These are phyloP conservation scores for Xylaria sp. DNA, from an alignment of 2,329 filamentous ascomycete species.

Conservation along the genomic window DNA sequence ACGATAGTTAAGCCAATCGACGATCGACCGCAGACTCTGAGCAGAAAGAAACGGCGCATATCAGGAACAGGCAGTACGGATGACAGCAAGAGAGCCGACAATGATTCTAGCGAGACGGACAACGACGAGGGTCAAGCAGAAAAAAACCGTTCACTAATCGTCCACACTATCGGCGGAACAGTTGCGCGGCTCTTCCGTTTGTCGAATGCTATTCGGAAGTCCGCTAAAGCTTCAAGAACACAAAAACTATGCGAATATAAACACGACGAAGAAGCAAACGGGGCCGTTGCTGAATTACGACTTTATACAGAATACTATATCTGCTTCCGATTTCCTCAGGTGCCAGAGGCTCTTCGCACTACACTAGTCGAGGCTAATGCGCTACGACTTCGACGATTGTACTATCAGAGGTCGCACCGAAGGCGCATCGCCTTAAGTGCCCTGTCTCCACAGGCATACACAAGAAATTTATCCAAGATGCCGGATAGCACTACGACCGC, in stretches of 20 bases:
- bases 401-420: conserved; percentile 27
- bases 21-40: conserved; percentile 1
- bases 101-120: conserved; percentile 21
- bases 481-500: background rate
- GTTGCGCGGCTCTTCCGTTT: conserved; percentile 20
- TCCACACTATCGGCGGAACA: conserved; percentile 25
- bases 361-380: conserved; percentile 29
- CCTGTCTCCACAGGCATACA: background rate
- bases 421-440: conserved; percentile 13
- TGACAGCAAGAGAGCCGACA: conserved; percentile 11
- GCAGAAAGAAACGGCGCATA: conserved; percentile 29
- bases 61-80: background rate
- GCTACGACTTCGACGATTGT: conserved; percentile 30
- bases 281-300: conserved; percentile 21
- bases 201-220: conserved; percentile 23
- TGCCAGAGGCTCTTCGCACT: conserved; percentile 16
- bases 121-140: conserved; percentile 10
- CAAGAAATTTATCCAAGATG: background rate
- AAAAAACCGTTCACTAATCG: conserved; percentile 14
- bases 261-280: conserved; percentile 25
- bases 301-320: conserved; percentile 29
- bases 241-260: conserved; percentile 8
- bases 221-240: conserved; percentile 14
- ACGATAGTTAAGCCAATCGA: conserved; percentile 21
- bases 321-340: conserved; percentile 16